Base-by-base conservation (phyloP, 2,329 filamentous ascomycete species). In the Xylaria sp. region DNA sequence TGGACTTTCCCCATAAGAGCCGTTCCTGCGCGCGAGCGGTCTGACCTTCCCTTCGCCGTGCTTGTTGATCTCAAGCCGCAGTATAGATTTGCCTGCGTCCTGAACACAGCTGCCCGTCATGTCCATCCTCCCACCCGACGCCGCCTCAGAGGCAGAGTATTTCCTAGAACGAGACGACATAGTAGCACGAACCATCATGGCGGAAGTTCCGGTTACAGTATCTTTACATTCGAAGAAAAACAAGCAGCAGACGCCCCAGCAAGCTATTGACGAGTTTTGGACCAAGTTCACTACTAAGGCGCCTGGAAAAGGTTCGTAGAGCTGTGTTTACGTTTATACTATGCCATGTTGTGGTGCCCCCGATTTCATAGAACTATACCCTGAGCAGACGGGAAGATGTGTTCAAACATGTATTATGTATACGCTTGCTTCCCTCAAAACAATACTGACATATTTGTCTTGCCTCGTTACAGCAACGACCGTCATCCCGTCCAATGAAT, bases 241-340 rank as follows among this genome's bases (percentile, higher is more conserved):
- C 58, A 87, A 85, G 74, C 36, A 70, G 7, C 84, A 88, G 74
- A 81, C 88, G 8, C 91, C 92, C 0, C 92, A 94, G 78, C 85
- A 89, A 67, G 85, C 83, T 31, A 87, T 94, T 66, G 88, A 92
- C 72, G 87, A 91, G 69, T 94, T 94, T 77, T 94, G 92, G 92
- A 80, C 84, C 62, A 89, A 89, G 66, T 93, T 94, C 74, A 90
- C 86, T 15, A 89, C 90, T 61, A 92, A 90, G 75, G 86, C 86
- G 31, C 92, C 91, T 0, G 91, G 92, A 18, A 93, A 92, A 82
- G 90, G 87, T 86, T 51, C 3, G 56, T 52, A 28, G 18, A 4
- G 49, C 12, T 52, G 23, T 66, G 10, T 5, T 13, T 36, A 25
- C 31, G 18, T 41, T 41, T 41, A 20, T 54, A 20, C 31, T 41